phyloP scores from a whole-genome alignment of 495 filamentous ascomycete species.

The Annulohypoxylon moriforme region DNA sequence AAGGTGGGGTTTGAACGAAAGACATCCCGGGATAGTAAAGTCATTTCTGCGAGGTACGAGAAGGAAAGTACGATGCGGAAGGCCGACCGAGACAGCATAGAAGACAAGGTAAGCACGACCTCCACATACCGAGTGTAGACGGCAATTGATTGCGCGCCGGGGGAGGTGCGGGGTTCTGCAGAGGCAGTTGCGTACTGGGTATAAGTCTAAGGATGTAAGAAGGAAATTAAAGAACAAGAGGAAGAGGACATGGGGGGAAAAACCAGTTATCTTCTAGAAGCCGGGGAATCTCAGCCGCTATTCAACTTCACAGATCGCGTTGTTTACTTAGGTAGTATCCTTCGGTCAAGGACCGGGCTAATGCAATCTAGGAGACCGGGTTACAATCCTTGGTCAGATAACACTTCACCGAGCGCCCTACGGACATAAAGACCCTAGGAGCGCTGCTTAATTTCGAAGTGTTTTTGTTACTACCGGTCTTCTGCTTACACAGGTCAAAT shows the following conservation, averaged over 20 bases:
- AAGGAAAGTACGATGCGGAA: conserved; percentile 3
- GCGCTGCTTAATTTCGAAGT: neutral
- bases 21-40: neutral
- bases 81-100: neutral
- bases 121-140: neutral
- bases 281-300: neutral
- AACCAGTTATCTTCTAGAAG: neutral
- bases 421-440: neutral
- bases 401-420: neutral
- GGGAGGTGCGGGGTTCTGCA: conserved; percentile 6
- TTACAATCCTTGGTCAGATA: conserved; percentile 1
- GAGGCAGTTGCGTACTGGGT: neutral
- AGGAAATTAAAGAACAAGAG: neutral
- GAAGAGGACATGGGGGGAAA: neutral
- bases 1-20: neutral
- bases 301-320: neutral
- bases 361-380: conserved; percentile 1
- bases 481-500: neutral
- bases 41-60: neutral
- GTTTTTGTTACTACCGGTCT: neutral
- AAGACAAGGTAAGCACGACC: neutral
- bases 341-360: conserved; percentile 6
- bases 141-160: neutral
- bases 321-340: neutral
- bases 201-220: neutral